Base-by-base conservation (phyloP, 2,329 filamentous ascomycete species). In the Monosporascus sp. region DNA sequence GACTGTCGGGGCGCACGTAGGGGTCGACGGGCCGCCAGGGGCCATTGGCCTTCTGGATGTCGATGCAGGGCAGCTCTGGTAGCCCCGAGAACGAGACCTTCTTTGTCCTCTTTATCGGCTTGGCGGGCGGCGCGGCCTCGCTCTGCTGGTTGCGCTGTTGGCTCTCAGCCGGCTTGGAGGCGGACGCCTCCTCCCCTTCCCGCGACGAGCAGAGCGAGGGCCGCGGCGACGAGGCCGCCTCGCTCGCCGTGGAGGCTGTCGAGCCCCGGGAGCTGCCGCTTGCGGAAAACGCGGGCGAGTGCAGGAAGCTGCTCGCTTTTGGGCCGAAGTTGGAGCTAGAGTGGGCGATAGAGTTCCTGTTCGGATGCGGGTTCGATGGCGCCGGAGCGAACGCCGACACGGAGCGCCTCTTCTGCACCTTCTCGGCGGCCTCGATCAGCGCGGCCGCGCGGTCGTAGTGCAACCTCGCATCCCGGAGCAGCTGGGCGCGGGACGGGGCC, bases 1-100 rank as follows among this genome's bases (percentile, higher is more conserved):
- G 81, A 3, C 81, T 84, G 59, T 85, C 81, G 0, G 81, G 81
- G 8, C 81, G 78, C 55, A 82, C 73, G 35, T 76, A 68, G 20
- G 78, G 77, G 59, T 80, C 67, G 3, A 62, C 71, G 9, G 31
- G 11, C 31, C 31, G 31, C 31, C 31, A 35, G 9, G 9, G 11
- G 31, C 9, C 31, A 35, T 35, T 35, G 31, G 31, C 31, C 31
- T 35, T 35, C 17, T 69, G 68, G 22, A 65, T 64, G 26, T 68
- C 66, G 46, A 65, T 62, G 35, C 3, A 24, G 17, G 22, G 3
- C n/a, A 66, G 55, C 35, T 68, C 62, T 1, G 66, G 65, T 22
- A 68, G 48, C 50, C 62, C 60, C 15, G 71, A 75, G 56, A 76
- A 76, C 1, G 73, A 75, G 0, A 76, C 74, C 62, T 74, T 76